phyloP scores from a whole-genome alignment of 176 grass and related monocot species.

The Lolium rigidum region DNA sequence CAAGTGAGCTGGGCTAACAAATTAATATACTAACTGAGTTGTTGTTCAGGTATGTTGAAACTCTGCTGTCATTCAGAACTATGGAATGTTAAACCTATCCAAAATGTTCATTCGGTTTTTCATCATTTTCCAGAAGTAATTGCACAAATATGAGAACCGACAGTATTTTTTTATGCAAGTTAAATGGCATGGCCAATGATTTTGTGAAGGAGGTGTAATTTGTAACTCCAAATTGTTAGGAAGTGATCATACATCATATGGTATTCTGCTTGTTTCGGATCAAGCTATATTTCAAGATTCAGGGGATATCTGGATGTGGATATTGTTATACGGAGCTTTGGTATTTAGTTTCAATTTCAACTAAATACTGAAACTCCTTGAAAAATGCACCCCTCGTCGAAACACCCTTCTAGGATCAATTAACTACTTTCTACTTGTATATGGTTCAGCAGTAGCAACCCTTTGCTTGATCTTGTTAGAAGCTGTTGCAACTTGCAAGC shows the following conservation, averaged over 20 bases:
- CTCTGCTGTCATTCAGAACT: neutral
- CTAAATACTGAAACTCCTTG: neutral
- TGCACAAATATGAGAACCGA: neutral
- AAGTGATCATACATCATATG: neutral
- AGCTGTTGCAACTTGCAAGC: neutral
- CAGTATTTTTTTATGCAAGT: neutral
- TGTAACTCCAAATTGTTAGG: neutral
- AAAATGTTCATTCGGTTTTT: neutral
- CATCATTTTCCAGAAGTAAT: neutral
- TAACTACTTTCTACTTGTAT: neutral
- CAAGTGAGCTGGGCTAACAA: conserved; percentile 16
- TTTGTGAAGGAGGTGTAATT: neutral
- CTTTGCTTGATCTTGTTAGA: conserved; percentile 14
- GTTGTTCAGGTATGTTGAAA: neutral
- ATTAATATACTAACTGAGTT: neutral
- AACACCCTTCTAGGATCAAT: neutral
- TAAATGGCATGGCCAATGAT: neutral
- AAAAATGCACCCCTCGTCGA: neutral
- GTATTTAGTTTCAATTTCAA: neutral
- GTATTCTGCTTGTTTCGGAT: too few species aligned
- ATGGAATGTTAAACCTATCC: neutral
- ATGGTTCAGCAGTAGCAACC: neutral
- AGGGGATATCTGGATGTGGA: too few species aligned
- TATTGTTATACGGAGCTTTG: neutral
- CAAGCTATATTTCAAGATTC: too few species aligned